Conservation (phyloP, 1,284 basidiomycete species). For the Meira miltonrushii region DNA sequence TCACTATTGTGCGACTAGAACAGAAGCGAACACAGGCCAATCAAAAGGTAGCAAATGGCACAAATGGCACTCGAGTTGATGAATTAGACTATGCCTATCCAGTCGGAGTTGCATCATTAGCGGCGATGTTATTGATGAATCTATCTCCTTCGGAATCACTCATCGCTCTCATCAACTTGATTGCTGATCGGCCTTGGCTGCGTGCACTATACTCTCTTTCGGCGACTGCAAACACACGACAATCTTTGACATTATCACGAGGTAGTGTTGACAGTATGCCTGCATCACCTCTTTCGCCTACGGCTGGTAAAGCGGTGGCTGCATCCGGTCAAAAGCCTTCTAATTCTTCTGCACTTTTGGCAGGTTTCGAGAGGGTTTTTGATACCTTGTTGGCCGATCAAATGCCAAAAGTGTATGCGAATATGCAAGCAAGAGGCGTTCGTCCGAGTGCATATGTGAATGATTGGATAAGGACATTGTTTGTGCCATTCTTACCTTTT, state of each 20-base stretch:
- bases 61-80: neutral
- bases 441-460: slow-evolving; percentile 27
- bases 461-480: slow-evolving; percentile 35
- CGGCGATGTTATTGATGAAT: slow-evolving; percentile 83
- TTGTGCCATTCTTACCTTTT: slow-evolving; percentile 35
- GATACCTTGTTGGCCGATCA: slow-evolving; percentile 84
- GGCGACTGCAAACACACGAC: slow-evolving; percentile 20
- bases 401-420: slow-evolving; percentile 75
- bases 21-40: slow-evolving; percentile 56
- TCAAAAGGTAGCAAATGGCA: slow-evolving; percentile 9
- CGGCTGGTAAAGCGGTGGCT: neutral
- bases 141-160: slow-evolving; percentile 73
- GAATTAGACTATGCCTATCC: slow-evolving; percentile 24
- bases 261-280: neutral
- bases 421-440: slow-evolving; percentile 34
- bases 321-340: neutral
- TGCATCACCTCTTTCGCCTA: neutral
- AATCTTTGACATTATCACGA: too few species aligned
- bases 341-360: neutral
- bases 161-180: slow-evolving; percentile 76
- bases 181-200: slow-evolving; percentile 39
- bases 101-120: slow-evolving; percentile 57
- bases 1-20: slow-evolving; percentile 82
- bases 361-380: slow-evolving; percentile 65
- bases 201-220: slow-evolving; percentile 27